Percentiles rank a stretch among this genome's conserved stretches.
Conservation (phyloP, 352 stramenopile species). For the Phytophthora capsici region DNA sequence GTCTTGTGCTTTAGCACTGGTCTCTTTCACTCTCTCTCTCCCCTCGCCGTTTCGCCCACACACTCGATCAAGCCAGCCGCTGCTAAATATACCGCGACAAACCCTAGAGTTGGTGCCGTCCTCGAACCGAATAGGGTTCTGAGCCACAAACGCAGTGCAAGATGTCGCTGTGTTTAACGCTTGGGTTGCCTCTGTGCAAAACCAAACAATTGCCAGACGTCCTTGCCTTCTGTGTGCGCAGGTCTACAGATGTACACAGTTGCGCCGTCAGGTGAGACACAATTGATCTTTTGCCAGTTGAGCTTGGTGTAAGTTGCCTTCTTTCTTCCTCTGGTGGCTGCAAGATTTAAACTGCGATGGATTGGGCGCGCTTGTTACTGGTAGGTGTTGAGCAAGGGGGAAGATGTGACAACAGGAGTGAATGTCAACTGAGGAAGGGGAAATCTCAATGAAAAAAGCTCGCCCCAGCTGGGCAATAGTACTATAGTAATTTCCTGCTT, state of each 20-base stretch:
- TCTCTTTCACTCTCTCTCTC: slow-evolving; percentile 31
- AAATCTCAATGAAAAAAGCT: slow-evolving; percentile 33
- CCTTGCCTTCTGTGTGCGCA: slow-evolving; percentile 13
- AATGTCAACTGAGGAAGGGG: slow-evolving; percentile 30
- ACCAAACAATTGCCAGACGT: slow-evolving; percentile 5
- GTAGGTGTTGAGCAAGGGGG: slow-evolving; percentile 15
- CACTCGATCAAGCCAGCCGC: slow-evolving; percentile 17
- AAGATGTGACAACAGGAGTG: slow-evolving; percentile 26
- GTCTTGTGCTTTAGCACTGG: slow-evolving; percentile 17
- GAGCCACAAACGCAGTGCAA: slow-evolving; percentile 14
- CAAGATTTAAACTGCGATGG: slow-evolving; percentile 12
- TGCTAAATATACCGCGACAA: slow-evolving; percentile 36
- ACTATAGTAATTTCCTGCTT: not conserved
- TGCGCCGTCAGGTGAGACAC: slow-evolving; percentile 26
- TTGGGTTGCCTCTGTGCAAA: not conserved
- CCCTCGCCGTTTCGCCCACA: slow-evolving; percentile 29
- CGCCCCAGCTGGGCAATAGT: slow-evolving; percentile 24
- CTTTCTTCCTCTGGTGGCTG: not conserved
- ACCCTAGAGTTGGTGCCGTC: slow-evolving; percentile 10
- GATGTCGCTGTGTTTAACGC: slow-evolving; percentile 22
- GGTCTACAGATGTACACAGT: slow-evolving; percentile 14
- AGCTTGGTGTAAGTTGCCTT: slow-evolving; percentile 2
- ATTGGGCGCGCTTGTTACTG: slow-evolving; percentile 4
- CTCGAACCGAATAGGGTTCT: slow-evolving; percentile 23
- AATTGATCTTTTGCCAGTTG: slow-evolving; percentile 9